Evolutionary conservation across 257 asterid species (phyloP).

Genomic region (Fraxinus excelsior): DNA sequence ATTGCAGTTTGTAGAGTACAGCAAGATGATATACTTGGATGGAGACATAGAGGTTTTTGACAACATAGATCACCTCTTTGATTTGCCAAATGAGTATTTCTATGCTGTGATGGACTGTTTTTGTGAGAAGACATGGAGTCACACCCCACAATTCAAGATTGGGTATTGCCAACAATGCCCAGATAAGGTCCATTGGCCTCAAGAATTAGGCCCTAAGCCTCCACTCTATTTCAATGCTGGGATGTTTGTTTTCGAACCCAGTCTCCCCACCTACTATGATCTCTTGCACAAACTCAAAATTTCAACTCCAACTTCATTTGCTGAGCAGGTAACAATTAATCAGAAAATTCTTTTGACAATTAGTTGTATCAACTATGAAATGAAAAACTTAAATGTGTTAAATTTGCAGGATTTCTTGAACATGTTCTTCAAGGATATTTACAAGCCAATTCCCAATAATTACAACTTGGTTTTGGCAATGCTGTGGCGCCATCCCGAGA

Average conservation of each 20-base stretch:
- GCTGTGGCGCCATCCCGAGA: conserved; percentile 34
- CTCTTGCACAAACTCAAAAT: conserved; percentile 27
- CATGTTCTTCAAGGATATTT: conserved; percentile 29
- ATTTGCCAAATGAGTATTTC: conserved; percentile 22
- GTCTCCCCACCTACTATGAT: conserved; percentile 25
- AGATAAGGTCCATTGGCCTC: conserved; percentile 29
- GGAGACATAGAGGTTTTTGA: conserved; percentile 37
- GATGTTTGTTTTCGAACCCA: conserved; percentile 32
- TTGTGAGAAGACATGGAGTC: conserved; percentile 30
- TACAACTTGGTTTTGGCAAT: conserved; percentile 33
- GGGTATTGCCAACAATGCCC: conserved; percentile 25
- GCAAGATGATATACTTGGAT: conserved; percentile 38
- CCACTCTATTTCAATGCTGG: conserved; percentile 38
- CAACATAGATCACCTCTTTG: conserved; percentile 33
- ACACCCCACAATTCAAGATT: conserved; percentile 24
- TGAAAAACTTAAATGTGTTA: background rate
- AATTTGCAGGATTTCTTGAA: conserved; percentile 28
- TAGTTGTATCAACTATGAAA: background rate
- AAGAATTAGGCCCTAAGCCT: conserved; percentile 30
- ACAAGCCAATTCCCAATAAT: conserved; percentile 15
- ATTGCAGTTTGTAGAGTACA: conserved; percentile 38
- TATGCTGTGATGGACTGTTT: conserved; percentile 38
- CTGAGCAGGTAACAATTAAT: conserved; percentile 25
- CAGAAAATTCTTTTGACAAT: background rate
- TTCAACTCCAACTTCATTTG: conserved; percentile 25